Evolutionary conservation across 345 rosid species (phyloP).

Genomic region (Eucalyptus leucophloia): DNA sequence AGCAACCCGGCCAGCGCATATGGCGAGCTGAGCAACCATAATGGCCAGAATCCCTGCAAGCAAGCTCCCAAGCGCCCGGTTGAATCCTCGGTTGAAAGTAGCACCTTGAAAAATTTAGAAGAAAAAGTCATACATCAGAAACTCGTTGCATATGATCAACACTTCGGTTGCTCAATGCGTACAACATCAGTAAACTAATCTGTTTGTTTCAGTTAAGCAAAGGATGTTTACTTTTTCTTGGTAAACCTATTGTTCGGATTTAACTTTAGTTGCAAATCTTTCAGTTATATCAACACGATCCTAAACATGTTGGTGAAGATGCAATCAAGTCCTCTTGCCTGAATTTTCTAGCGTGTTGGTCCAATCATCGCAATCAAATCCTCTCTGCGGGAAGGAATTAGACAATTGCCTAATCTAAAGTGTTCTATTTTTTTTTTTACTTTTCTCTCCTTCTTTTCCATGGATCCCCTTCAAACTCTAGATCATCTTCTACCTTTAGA

Average conservation of each 20-base stretch:
- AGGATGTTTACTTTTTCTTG: not conserved
- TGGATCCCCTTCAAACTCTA: not conserved
- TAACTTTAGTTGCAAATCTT: not conserved
- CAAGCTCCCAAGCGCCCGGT: conserved; percentile 56
- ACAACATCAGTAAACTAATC: not conserved
- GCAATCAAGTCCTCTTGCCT: not conserved
- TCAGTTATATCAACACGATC: not conserved
- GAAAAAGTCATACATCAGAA: not conserved
- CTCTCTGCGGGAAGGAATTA: not conserved
- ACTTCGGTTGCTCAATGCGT: not conserved
- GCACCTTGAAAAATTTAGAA: conserved; percentile 20
- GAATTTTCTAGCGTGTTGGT: not conserved
- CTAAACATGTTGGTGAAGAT: not conserved
- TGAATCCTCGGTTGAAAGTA: conserved; percentile 64
- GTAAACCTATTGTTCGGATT: not conserved
- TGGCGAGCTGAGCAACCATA: conserved; percentile 27
- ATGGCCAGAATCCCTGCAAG: conserved; percentile 50
- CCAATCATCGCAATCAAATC: not conserved
- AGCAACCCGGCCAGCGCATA: conserved; percentile 17
- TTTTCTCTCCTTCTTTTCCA: not conserved
- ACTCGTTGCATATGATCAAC: not conserved
- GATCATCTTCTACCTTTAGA: not conserved
- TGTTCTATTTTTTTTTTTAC: not conserved
- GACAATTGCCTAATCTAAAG: not conserved
- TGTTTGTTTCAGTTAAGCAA: not conserved